phyloP scores from a whole-genome alignment of 2,329 filamentous ascomycete genomes.

The Pyricularia sp. region DNA sequence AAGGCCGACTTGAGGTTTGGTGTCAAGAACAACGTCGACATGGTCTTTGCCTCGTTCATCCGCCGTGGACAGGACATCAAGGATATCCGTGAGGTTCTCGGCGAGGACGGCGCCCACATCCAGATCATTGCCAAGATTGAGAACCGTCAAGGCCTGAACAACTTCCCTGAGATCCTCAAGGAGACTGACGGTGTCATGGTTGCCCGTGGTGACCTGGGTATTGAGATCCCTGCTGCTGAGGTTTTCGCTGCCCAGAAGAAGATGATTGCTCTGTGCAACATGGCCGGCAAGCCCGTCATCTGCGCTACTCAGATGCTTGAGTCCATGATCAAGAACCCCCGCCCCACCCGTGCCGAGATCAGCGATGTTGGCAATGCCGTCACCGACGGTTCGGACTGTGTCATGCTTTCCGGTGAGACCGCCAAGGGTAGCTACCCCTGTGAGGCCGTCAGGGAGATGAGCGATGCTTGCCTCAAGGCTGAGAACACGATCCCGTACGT shows the following conservation, averaged over 20 bases:
- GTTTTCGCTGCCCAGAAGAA: conserved; percentile 99
- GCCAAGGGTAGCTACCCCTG: conserved; percentile 94
- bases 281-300: conserved; percentile 96
- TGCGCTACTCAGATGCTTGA: conserved; percentile 99
- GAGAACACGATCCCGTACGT: conserved; percentile 97
- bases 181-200: conserved; percentile 99
- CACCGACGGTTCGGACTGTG: conserved; percentile 95
- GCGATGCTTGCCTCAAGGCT: conserved; percentile 91
- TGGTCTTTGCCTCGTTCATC: conserved; percentile 99
- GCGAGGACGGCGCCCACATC: conserved; percentile 86
- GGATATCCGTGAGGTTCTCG: conserved; percentile 84
- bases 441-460: conserved; percentile 95
- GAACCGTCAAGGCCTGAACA: conserved; percentile 99
- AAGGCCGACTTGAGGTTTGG: conserved; percentile 88
- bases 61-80: conserved; percentile 87
- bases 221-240: conserved; percentile 96
- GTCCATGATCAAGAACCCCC: conserved; percentile 99
- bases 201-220: conserved; percentile 94
- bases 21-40: conserved; percentile 97
- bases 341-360: conserved; percentile 95
- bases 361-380: conserved; percentile 98
- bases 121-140: conserved; percentile 99
- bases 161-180: conserved; percentile 93
- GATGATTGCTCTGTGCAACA: conserved; percentile 99
- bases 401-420: conserved; percentile 99